Conservation (phyloP, 2,329 filamentous ascomycete species). For the Penicillium paneum region DNA sequence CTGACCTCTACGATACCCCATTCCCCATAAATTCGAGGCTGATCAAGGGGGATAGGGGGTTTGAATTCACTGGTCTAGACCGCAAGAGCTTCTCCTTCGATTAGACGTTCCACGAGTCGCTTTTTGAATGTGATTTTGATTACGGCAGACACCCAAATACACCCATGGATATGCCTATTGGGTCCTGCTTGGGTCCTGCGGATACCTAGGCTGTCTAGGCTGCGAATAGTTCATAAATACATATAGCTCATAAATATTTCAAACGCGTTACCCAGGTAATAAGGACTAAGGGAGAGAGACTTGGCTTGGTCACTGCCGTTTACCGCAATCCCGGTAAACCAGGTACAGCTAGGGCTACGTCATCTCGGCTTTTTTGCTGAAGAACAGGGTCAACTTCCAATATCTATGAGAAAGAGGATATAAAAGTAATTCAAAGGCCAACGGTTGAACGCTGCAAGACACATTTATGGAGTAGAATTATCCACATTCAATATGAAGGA, state of each 20-base stretch:
- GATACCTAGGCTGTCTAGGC: background rate
- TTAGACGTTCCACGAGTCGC: background rate
- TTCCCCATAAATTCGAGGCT: background rate
- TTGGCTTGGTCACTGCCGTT: background rate
- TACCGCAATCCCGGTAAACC: background rate
- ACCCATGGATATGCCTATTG: no score
- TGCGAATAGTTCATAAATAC: no score
- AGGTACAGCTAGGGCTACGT: background rate
- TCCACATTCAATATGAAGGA: background rate
- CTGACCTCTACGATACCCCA: background rate
- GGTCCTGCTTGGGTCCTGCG: background rate
- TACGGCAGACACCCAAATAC: background rate
- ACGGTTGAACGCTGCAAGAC: background rate
- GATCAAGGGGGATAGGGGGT: background rate
- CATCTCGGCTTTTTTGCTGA: background rate
- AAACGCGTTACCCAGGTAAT: background rate
- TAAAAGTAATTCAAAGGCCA: background rate
- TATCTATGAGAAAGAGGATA: background rate
- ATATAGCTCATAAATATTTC: background rate
- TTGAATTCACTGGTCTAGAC: slow-evolving; percentile 4
- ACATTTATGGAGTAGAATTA: background rate
- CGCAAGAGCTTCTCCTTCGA: background rate
- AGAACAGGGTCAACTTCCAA: background rate
- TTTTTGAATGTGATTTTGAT: background rate
- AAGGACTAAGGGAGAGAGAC: background rate